phyloP scores from a whole-genome alignment of 176 grass and related monocot species.

The maize (Zea mays) region Zm-B73-REFERENCE-NAM-5.0 NC_050096.1:153295501-153296000 shows the following conservation, averaged over 20 bases:
- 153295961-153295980: not conserved
- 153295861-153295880: slow-evolving; percentile 38
- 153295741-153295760: slow-evolving; percentile 26
- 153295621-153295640: too few relatives aligned
- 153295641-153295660: too few relatives aligned
- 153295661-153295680: not conserved
- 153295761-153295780: slow-evolving; percentile 19
- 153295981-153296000: slow-evolving; percentile 30
- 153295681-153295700: not conserved
- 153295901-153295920: slow-evolving; percentile 45
- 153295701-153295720: not conserved
- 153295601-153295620: too few relatives aligned
- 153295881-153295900: slow-evolving; percentile 31
- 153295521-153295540: too few relatives aligned
- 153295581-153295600: too few relatives aligned
- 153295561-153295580: too few relatives aligned
- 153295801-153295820: not conserved
- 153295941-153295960: not conserved
- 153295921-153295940: slow-evolving; percentile 32
- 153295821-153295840: not conserved
- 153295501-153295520: too few relatives aligned
- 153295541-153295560: too few relatives aligned
- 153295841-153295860: not conserved
- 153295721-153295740: not conserved
- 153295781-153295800: slow-evolving; percentile 14